Base-by-base conservation (phyloP, 805 yeast genomes). In the Ogataea naganishii region DNA sequence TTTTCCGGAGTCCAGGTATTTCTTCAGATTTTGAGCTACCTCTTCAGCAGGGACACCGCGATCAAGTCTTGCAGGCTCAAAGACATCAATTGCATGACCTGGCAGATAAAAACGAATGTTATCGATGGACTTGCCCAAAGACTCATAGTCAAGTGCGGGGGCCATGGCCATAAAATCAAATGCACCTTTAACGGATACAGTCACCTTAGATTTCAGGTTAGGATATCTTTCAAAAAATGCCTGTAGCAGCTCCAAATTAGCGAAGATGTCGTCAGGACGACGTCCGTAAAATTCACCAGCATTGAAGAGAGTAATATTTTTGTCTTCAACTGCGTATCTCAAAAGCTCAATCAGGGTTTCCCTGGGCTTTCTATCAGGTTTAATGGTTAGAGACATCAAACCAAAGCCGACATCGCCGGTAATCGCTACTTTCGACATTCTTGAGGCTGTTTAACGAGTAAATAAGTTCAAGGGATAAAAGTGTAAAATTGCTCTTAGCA, bases 281-380 rank as follows among this genome's bases (percentile, higher is more conserved):
- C 53, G 36, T 11, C 94, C 94, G 44, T 85, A 84, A 47, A 84
- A 82, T 44, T 78, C 92, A 35, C 92, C 92, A 17, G 74, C 75
- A 46, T 83, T 83, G 53, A 81, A 58, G 35, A 79, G 66, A 8
- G 54, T 55, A 53, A 71, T 60, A 37, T 75, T 63, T n/a, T n/a
- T n/a, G 36, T 51, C 44, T 18, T 63, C 60, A 19, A 72, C 49
- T 17, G 80, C 77, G 20, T 61, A 56, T 33, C 71, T 64, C 49
- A 85, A 58, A 3, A 71, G 56, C 8, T 57, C 69, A 35, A 74
- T 60, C 3, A 81, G 75, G 31, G 63, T 59, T 13, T 66, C 73
- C 30, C 64, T 51, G 6, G 79, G 66, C 20, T 68, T 52, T 20
- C 82, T 83, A 0, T 44, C 49, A 0, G 77, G 69, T 23, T 66